These are phyloP conservation scores for Venustampulla echinocandica DNA, from an alignment of 495 filamentous ascomycete species.

Conservation along the genomic window DNA sequence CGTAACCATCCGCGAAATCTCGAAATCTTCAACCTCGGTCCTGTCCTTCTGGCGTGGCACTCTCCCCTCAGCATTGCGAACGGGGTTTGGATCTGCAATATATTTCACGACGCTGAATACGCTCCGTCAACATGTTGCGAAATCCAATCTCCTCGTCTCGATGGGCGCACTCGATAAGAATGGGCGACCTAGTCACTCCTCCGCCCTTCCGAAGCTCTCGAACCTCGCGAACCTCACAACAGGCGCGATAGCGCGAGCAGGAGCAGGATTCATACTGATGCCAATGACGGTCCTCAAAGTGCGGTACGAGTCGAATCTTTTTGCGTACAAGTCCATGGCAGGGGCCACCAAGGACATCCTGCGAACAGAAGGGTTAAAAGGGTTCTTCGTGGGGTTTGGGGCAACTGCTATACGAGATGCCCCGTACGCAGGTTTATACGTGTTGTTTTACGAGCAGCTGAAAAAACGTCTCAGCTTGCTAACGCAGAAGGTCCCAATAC, in stretches of 20 bases:
- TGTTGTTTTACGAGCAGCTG: conserved; percentile 85
- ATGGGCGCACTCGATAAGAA: conserved; percentile 18
- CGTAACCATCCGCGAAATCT: conserved; percentile 63
- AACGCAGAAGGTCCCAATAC: conserved; percentile 13
- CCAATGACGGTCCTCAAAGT: conserved; percentile 96
- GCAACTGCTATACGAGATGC: conserved; percentile 91
- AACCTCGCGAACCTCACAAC: conserved; percentile 78
- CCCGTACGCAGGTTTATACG: conserved; percentile 90
- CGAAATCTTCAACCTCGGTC: conserved; percentile 42
- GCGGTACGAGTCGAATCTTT: conserved; percentile 80
- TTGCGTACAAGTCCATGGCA: conserved; percentile 70
- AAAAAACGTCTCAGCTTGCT: conserved; percentile 55
- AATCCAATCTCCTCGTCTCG: conserved; percentile 31
- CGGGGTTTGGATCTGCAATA: conserved; percentile 83
- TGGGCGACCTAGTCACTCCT: conserved; percentile 41
- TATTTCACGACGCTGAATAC: conserved; percentile 89
- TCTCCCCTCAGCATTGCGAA: conserved; percentile 81
- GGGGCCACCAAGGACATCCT: conserved; percentile 69
- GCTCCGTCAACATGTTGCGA: conserved; percentile 62
- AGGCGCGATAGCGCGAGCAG: conserved; percentile 73
- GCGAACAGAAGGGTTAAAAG: conserved; percentile 61
- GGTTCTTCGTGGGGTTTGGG: conserved; percentile 89
- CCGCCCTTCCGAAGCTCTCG: conserved; percentile 73
- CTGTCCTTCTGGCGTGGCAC: conserved; percentile 90
- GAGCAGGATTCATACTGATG: conserved; percentile 88